Percentiles rank a stretch among this genome's conserved stretches.
Conservation (phyloP, 371 early-diverging fungal species). For the Rhizopus microsporus region DNA sequence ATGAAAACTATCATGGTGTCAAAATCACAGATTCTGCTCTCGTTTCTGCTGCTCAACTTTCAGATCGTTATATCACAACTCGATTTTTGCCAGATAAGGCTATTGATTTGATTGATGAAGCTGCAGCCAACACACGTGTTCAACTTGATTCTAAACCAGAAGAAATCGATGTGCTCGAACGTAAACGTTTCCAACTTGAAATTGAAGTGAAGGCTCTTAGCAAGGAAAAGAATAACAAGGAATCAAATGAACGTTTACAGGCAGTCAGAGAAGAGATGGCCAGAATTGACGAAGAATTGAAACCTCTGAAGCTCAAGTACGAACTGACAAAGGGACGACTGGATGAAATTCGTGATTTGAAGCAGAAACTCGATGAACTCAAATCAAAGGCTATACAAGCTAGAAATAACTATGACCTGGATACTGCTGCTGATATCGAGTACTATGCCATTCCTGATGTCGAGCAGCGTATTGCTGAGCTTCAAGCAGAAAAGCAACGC, state of each 20-base stretch:
- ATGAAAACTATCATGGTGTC: constrained; percentile 87
- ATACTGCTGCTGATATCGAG: constrained; percentile 80
- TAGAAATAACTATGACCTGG: constrained; percentile 75
- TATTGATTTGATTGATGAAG: constrained; percentile 91
- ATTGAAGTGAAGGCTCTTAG: constrained; percentile 92
- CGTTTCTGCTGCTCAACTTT: constrained; percentile 77
- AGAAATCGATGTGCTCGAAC: constrained; percentile 91
- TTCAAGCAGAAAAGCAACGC: constrained; percentile 54
- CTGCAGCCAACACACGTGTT: constrained; percentile 92
- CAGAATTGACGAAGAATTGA: constrained; percentile 79
- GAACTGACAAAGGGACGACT: constrained; percentile 81
- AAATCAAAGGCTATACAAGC: constrained; percentile 86
- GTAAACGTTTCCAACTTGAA: constrained; percentile 88
- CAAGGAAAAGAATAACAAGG: constrained; percentile 87
- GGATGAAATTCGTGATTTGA: constrained; percentile 85
- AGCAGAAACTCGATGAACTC: constrained; percentile 87
- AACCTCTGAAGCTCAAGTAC: constrained; percentile 87
- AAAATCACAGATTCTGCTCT: constrained; percentile 82
- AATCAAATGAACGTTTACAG: constrained; percentile 74
- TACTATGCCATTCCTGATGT: constrained; percentile 90
- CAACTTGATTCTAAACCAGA: constrained; percentile 97
- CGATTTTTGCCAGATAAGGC: constrained; percentile 83
- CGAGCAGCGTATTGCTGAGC: constrained; percentile 61
- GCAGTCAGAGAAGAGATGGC: constrained; percentile 85
- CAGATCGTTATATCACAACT: constrained; percentile 79